Percentiles rank a stretch among this genome's conserved stretches.
Evolutionary conservation across 2,329 filamentous ascomycete species (phyloP).

Genomic region (Fusarium marasasianum): DNA sequence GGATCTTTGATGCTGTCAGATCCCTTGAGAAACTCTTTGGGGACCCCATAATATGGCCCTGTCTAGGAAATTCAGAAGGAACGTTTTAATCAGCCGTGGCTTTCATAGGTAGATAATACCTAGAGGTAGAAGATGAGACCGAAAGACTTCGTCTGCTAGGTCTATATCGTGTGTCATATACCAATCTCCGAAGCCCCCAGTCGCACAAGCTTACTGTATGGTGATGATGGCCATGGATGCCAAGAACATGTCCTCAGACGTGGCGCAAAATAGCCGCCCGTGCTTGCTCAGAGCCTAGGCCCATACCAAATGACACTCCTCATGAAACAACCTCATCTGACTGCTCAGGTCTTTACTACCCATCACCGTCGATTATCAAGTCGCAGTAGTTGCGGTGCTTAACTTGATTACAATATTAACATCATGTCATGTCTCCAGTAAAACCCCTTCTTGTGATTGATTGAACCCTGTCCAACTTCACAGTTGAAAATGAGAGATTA

Average conservation of each 20-base stretch:
- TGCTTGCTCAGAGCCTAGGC: conserved; percentile 3
- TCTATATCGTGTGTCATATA: neutral
- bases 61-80: neutral
- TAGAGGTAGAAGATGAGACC: neutral
- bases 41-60: neutral
- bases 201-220: neutral
- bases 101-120: neutral
- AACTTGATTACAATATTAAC: neutral
- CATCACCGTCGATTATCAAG: neutral
- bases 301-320: conserved; percentile 11
- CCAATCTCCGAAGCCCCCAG: neutral
- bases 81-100: neutral
- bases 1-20: conserved; percentile 8
- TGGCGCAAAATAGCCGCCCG: conserved; percentile 23
- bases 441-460: conserved; percentile 1
- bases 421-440: neutral
- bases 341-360: neutral
- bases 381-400: neutral
- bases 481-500: conserved; percentile 9
- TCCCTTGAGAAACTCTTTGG: neutral
- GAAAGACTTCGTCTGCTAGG: neutral
- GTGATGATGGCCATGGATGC: conserved; percentile 1
- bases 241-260: neutral
- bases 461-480: conserved; percentile 1
- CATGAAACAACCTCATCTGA: neutral